Percentiles rank a stretch among this genome's conserved stretches.
Evolutionary conservation across 2,329 filamentous ascomycete genomes (phyloP).

Genomic region (Boeremia exigua): DNA sequence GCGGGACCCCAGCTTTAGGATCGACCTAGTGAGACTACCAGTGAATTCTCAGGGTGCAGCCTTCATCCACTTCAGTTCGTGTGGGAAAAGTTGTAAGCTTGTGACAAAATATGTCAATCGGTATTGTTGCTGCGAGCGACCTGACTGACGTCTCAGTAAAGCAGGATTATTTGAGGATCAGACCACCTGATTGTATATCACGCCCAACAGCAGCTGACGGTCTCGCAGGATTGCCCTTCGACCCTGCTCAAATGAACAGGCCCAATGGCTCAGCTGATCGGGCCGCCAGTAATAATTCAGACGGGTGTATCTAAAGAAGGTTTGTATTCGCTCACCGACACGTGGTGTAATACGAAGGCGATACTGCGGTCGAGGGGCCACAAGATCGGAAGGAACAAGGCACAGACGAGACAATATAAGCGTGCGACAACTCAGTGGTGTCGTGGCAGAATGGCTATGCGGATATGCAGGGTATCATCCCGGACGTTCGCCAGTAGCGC

Average conservation of each 20-base stretch:
- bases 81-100: not conserved
- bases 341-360: constrained; percentile 4
- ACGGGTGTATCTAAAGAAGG: not conserved
- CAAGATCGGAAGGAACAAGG: constrained; percentile 8
- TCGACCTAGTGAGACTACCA: not conserved
- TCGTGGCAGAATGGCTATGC: constrained; percentile 8
- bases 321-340: constrained; percentile 4
- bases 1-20: not conserved
- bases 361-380: constrained; percentile 15
- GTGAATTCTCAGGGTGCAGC: not conserved
- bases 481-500: constrained; percentile 10
- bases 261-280: not conserved
- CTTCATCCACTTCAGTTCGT: not conserved
- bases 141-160: not conserved
- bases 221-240: not conserved
- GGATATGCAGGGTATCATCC: constrained; percentile 13
- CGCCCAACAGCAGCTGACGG: not conserved
- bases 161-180: not conserved
- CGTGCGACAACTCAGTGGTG: constrained; percentile 4
- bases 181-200: not conserved
- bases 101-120: not conserved
- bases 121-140: not conserved
- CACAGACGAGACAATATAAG: not conserved
- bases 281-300: constrained; percentile 1
- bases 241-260: not conserved